Percentiles rank a stretch among this genome's conserved stretches.
Conservation (phyloP, 345 rosid genomes). For the Triadica sebifera region DNA sequence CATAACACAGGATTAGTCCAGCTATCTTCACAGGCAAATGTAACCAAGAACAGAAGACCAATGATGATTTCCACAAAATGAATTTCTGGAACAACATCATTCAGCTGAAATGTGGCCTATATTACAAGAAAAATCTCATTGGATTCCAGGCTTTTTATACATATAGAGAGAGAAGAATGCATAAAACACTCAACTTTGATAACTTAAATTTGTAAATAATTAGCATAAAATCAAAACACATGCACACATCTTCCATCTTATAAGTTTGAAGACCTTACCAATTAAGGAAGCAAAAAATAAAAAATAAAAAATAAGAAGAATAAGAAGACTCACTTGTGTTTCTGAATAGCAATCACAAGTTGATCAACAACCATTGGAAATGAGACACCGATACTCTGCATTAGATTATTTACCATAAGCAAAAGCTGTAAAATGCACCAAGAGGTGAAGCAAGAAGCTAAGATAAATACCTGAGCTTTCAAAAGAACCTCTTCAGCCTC, state of each 20-base stretch:
- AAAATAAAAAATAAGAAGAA: not conserved
- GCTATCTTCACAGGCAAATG: too few relatives aligned
- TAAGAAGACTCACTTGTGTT: slow-evolving; percentile 49
- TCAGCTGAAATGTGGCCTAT: too few relatives aligned
- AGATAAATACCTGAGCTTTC: slow-evolving; percentile 40
- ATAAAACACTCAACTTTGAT: not conserved
- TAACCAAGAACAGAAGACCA: too few relatives aligned
- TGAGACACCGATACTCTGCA: slow-evolving; percentile 39
- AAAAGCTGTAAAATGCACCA: slow-evolving; percentile 5
- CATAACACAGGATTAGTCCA: too few relatives aligned
- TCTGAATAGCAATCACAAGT: slow-evolving; percentile 39
- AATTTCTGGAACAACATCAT: too few relatives aligned
- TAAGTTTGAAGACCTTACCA: not conserved
- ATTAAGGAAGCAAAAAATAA: not conserved
- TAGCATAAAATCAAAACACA: not conserved
- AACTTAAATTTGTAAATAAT: not conserved
- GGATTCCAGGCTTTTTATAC: not conserved
- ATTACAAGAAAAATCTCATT: not conserved
- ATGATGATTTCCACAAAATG: too few relatives aligned
- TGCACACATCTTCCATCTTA: not conserved
- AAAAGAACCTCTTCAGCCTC: slow-evolving; percentile 59
- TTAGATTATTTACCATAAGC: slow-evolving; percentile 8
- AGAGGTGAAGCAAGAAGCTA: not conserved
- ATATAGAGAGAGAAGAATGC: not conserved
- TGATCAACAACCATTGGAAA: slow-evolving; percentile 42